These are phyloP conservation scores for Wallacemonas sp. DNA, from an alignment of 208 protist genomes.

Conservation along the genomic window DNA sequence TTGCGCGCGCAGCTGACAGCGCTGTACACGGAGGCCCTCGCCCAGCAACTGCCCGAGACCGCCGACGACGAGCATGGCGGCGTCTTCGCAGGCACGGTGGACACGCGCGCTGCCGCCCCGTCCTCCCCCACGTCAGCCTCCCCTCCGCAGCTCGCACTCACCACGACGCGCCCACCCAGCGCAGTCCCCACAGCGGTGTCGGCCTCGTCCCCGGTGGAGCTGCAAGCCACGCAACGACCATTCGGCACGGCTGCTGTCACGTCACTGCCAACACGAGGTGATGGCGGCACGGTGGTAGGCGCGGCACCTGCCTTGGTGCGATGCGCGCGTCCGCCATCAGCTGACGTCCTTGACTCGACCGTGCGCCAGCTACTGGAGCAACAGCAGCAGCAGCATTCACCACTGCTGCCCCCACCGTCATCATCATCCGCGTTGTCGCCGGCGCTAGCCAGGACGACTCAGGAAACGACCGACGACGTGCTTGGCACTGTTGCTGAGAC, in stretches of 20 bases:
- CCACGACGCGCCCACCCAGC: neutral
- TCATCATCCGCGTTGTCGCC: too few relatives aligned
- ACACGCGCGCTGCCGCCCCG: neutral
- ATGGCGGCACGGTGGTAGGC: too few relatives aligned
- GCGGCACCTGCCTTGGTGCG: too few relatives aligned
- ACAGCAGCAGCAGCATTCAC: conserved; percentile 17
- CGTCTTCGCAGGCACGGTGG: too few relatives aligned
- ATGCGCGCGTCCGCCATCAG: conserved; percentile 11
- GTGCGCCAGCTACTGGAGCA: conserved; percentile 24
- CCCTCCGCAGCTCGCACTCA: neutral
- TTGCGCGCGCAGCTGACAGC: conserved; percentile 43
- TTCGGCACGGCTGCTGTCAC: neutral
- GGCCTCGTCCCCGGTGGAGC: neutral
- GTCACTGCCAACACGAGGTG: too few relatives aligned
- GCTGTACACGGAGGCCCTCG: conserved; percentile 43
- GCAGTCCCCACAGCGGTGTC: too few relatives aligned
- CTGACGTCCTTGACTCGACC: conserved; percentile 19
- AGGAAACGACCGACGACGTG: too few relatives aligned
- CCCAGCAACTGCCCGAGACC: conserved; percentile 10
- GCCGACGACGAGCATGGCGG: neutral
- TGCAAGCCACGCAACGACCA: neutral
- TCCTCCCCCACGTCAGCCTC: neutral
- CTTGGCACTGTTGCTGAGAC: too few relatives aligned
- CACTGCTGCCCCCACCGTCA: too few relatives aligned
- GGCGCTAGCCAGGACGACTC: too few relatives aligned